A percentile compares a stretch with the other conserved stretches of the same genome.
Conservation (phyloP, 306 rosid species). For the Lathyrus aphaca region DNA sequence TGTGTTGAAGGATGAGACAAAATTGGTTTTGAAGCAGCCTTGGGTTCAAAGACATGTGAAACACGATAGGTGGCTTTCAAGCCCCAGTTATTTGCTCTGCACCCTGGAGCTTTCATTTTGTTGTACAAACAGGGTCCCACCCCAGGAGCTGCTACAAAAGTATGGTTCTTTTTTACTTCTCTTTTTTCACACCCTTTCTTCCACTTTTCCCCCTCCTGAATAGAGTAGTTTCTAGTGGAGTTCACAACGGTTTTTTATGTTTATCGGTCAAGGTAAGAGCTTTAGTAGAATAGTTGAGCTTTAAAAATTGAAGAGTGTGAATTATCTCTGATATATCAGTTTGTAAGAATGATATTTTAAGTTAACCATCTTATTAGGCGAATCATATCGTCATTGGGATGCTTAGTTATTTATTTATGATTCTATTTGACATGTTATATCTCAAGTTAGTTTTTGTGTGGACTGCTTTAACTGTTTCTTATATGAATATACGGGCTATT, state of each 20-base stretch:
- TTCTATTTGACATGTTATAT: neutral
- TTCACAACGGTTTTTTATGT: slow-evolving; percentile 43
- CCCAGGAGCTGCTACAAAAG: slow-evolving; percentile 51
- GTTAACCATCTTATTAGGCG: slow-evolving; percentile 42
- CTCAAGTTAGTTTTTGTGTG: slow-evolving; percentile 15
- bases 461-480: slow-evolving; percentile 12
- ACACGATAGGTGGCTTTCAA: slow-evolving; percentile 41
- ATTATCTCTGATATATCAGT: slow-evolving; percentile 55
- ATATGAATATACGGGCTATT: neutral
- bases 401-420: slow-evolving; percentile 5
- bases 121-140: slow-evolving; percentile 58
- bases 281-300: slow-evolving; percentile 45
- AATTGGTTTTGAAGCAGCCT: slow-evolving; percentile 49
- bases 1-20: slow-evolving; percentile 51
- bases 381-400: slow-evolving; percentile 32
- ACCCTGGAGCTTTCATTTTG: slow-evolving; percentile 49
- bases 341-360: slow-evolving; percentile 54
- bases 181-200: neutral
- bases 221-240: slow-evolving; percentile 48
- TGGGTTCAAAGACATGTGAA: slow-evolving; percentile 42
- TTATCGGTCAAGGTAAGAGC: slow-evolving; percentile 45
- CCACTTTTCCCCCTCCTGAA: slow-evolving; percentile 5
- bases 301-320: slow-evolving; percentile 58
- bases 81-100: slow-evolving; percentile 41
- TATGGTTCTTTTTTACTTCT: slow-evolving; percentile 34